Evolutionary conservation across 139 green algal genomes (phyloP), one percentile per base, ranked within the genome.

Genomic region (Chlamydomonas urium): DNA sequence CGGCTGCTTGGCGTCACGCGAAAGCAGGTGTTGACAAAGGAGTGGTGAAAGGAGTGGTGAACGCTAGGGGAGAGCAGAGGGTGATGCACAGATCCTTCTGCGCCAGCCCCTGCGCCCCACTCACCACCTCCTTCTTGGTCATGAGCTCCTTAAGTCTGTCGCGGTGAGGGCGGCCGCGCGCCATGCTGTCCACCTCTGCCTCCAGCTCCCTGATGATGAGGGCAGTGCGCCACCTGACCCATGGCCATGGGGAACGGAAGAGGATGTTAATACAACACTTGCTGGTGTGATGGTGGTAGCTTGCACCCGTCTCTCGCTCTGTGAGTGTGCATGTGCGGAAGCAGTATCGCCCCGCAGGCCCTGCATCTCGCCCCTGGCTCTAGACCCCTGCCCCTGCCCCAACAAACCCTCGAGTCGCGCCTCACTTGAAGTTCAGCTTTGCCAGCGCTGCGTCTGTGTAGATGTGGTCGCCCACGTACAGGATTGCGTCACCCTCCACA

Each of bases 401-500:
- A 8, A 8, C 42, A 24, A 24, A 8, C 42, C 53, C 24, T 63
- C 53, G 10, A 34, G 17, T 32, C 53, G n/a, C 26, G 10, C 14
- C 53, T 63, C 53, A 63, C 53, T 85, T 79, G 80, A 97, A 90
- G 75, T 96, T 92, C 70, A 95, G 81, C 78, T 97, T 97, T 35
- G 92, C 87, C 5, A 94, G 68, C 34, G 85, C 88, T 10, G 91
- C 91, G 58, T 97, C 92, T 0, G 90, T 95, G 85, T 97, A 94
- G 83, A 93, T 92, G 82, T 96, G 92, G 73, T 97, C 93, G 0
- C 94, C 93, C 19, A 98, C 92, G 65, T 98, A 98, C 59, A 98
- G 72, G 6, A 97, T 90, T 66, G 96, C 88, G 36, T 98, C 92
- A 14, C 94, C 93, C 10, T 83, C 68, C 3, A 77, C 81, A 21